Conservation (phyloP, 352 stramenopile genomes). For the Poterioochromonas sp. region DNA sequence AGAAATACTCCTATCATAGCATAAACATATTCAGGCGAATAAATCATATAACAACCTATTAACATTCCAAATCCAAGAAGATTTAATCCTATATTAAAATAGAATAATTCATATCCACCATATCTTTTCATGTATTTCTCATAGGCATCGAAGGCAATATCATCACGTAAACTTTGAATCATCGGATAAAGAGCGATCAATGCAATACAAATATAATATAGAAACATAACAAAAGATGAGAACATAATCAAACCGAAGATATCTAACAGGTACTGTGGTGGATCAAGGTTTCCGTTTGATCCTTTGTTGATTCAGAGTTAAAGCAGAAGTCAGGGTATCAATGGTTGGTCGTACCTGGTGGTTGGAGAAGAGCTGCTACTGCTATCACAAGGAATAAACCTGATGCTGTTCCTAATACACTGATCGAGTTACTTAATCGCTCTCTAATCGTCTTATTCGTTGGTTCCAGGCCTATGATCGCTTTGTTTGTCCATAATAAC, state of each 20-base stretch:
- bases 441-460: background rate
- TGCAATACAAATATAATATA: background rate
- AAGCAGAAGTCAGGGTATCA: too few species aligned
- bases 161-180: background rate
- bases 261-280: background rate
- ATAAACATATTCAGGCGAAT: background rate
- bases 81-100: background rate
- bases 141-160: conserved; percentile 1
- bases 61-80: background rate
- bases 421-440: background rate
- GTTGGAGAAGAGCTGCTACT: background rate
- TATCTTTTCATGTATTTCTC: background rate
- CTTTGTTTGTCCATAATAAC: background rate
- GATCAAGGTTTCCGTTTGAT: too few species aligned
- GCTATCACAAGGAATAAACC: background rate
- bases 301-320: too few species aligned
- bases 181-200: background rate
- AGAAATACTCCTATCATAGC: background rate
- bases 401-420: background rate
- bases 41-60: background rate
- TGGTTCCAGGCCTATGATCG: background rate
- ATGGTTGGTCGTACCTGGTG: background rate
- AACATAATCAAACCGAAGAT: background rate
- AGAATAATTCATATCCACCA: background rate
- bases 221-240: background rate